phyloP scores from a whole-genome alignment of 257 asterid species.

The Lithospermum erythrorhizon region DNA sequence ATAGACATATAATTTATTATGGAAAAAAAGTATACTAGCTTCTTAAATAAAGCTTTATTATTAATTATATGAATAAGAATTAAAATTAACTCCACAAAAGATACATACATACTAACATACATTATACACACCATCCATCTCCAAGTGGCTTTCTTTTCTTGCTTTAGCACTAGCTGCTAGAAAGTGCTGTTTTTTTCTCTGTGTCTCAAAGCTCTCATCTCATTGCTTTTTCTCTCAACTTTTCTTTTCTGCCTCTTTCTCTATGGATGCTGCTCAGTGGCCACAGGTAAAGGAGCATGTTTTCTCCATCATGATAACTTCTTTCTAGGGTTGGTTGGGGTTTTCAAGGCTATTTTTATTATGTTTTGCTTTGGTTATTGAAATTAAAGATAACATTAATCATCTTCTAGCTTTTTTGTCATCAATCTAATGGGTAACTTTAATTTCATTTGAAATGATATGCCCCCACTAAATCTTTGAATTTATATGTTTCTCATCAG shows the following conservation, averaged over 20 bases:
- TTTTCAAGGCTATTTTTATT: constrained; percentile 25
- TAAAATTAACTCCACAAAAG: no score
- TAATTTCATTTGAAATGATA: constrained; percentile 18
- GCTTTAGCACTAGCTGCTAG: constrained; percentile 52
- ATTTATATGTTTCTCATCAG: constrained; percentile 13
- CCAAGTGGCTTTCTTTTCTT: constrained; percentile 44
- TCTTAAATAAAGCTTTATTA: no score
- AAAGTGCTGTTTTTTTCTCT: constrained; percentile 45
- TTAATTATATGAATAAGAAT: no score
- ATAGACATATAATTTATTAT: no score
- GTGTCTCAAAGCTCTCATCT: constrained; percentile 7
- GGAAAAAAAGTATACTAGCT: no score
- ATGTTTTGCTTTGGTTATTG: constrained; percentile 13
- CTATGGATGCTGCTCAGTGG: constrained; percentile 94
- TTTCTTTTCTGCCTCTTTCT: constrained; percentile 17
- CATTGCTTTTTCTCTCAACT: constrained; percentile 13
- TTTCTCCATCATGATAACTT: constrained; percentile 41
- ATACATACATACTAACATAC: no score
- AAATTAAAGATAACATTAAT: background rate
- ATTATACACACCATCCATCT: constrained; percentile 29
- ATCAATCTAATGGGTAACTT: constrained; percentile 13
- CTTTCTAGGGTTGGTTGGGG: constrained; percentile 37
- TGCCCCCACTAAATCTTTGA: constrained; percentile 36
- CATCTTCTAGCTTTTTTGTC: constrained; percentile 2
- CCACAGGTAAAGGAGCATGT: constrained; percentile 63